Conservation (phyloP, 371 early-diverging fungal genomes). For the Funneliformis caledonium region DNA sequence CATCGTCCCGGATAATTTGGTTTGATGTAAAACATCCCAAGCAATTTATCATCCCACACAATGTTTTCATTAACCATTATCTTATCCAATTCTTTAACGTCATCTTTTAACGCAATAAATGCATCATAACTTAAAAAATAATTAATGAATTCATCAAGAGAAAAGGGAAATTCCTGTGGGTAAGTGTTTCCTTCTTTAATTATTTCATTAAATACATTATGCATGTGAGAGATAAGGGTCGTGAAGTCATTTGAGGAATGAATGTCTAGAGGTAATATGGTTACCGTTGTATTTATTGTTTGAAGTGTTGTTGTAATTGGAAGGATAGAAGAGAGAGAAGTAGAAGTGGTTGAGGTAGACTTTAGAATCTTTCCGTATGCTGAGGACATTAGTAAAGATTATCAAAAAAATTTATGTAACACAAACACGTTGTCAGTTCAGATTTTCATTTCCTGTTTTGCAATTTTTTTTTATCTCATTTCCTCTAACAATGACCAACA, state of each 20-base stretch:
- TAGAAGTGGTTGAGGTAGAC: no score
- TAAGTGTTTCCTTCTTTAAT: slow-evolving; percentile 74
- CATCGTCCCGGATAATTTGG: slow-evolving; percentile 76
- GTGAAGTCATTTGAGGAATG: no score
- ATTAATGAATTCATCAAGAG: slow-evolving; percentile 54
- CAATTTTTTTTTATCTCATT: no score
- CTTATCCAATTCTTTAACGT: slow-evolving; percentile 41
- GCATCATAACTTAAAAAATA: slow-evolving; percentile 65
- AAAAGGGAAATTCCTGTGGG: slow-evolving; percentile 66
- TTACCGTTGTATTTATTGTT: no score
- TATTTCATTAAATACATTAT: slow-evolving; percentile 66
- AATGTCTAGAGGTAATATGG: no score
- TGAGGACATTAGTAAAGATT: no score
- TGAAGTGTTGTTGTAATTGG: no score
- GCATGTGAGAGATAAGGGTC: slow-evolving; percentile 42
- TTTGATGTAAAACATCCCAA: slow-evolving; percentile 79
- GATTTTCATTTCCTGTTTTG: no score
- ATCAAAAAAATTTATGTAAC: no score
- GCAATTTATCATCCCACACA: slow-evolving; percentile 51
- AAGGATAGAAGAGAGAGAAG: no score
- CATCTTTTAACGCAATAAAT: slow-evolving; percentile 56
- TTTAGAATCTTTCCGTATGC: no score
- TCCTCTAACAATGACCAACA: not conserved
- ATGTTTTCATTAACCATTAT: not conserved
- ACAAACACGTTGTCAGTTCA: no score